phyloP scores from a whole-genome alignment of 495 filamentous ascomycete genomes.

The Penicillium silybi region DNA sequence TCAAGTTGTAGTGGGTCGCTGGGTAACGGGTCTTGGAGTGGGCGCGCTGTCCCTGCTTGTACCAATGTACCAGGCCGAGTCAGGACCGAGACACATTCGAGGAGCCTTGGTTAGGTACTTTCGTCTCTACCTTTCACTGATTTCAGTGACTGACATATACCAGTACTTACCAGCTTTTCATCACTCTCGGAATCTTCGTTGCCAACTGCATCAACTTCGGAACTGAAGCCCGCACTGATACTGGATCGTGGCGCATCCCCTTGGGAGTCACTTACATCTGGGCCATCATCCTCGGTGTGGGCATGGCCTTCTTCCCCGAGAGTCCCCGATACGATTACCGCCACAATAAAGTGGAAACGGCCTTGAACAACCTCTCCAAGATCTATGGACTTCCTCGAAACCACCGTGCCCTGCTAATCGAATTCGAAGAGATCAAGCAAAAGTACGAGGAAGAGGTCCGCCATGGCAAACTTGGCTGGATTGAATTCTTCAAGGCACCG shows the following conservation, averaged over 20 bases:
- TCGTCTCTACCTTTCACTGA: neutral
- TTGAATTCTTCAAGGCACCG: conserved; percentile 57
- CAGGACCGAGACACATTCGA: conserved; percentile 58
- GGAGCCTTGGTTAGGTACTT: conserved; percentile 57
- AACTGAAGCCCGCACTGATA: conserved; percentile 43
- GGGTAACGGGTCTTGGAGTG: conserved; percentile 62
- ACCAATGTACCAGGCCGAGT: conserved; percentile 70
- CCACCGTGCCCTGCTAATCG: conserved; percentile 57
- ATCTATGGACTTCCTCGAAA: conserved; percentile 63
- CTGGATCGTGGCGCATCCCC: conserved; percentile 71
- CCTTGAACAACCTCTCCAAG: conserved; percentile 60
- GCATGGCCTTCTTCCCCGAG: conserved; percentile 69
- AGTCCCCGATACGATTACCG: conserved; percentile 68
- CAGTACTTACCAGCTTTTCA: conserved; percentile 73
- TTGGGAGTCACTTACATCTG: conserved; percentile 73
- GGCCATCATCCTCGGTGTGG: conserved; percentile 63
- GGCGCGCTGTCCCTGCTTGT: conserved; percentile 64
- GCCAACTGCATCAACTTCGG: conserved; percentile 79
- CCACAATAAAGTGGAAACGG: conserved; percentile 55
- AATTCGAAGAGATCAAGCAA: conserved; percentile 61
- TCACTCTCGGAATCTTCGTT: conserved; percentile 78
- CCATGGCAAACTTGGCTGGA: conserved; percentile 29
- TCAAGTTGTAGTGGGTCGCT: conserved; percentile 48
- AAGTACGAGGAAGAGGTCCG: conserved; percentile 54
- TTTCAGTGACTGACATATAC: neutral